phyloP scores from a whole-genome alignment of 495 filamentous ascomycete genomes.

The Usnea hakonensis region DNA sequence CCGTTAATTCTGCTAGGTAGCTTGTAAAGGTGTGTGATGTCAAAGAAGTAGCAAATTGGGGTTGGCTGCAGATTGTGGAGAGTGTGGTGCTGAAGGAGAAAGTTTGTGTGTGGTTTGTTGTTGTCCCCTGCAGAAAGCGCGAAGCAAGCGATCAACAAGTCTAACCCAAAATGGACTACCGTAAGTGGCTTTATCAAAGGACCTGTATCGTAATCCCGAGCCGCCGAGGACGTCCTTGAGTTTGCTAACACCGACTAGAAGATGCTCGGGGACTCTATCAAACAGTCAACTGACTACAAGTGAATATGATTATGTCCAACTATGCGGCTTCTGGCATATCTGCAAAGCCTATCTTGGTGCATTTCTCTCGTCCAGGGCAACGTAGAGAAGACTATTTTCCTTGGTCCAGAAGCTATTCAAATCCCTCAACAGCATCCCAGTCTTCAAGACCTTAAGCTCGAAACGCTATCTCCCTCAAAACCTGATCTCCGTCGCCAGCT shows the following conservation, averaged over 20 bases:
- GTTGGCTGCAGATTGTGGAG: slow-evolving; percentile 11
- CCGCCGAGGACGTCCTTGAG: neutral
- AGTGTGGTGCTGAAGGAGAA: slow-evolving; percentile 7
- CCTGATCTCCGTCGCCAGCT: slow-evolving; percentile 53
- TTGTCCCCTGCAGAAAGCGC: slow-evolving; percentile 18
- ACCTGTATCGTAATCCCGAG: neutral
- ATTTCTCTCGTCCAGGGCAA: slow-evolving; percentile 48
- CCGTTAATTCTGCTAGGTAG: neutral
- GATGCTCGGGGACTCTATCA: neutral
- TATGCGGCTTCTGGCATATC: slow-evolving; percentile 13
- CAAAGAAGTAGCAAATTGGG: slow-evolving; percentile 1
- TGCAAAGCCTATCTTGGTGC: slow-evolving; percentile 22
- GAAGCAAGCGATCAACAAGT: slow-evolving; percentile 16
- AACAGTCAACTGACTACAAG: neutral
- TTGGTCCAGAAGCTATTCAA: slow-evolving; percentile 51
- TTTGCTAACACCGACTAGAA: neutral
- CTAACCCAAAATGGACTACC: neutral
- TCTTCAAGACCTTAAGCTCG: slow-evolving; percentile 58
- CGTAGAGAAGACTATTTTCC: slow-evolving; percentile 86
- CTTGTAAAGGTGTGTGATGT: neutral
- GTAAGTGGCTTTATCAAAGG: neutral
- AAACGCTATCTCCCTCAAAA: slow-evolving; percentile 50
- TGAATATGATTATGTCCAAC: slow-evolving; percentile 3
- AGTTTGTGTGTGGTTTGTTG: slow-evolving; percentile 19
- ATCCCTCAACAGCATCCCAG: slow-evolving; percentile 49